Evolutionary conservation across 2,329 filamentous ascomycete genomes (phyloP).

Genomic region (Cadophora sp.): DNA sequence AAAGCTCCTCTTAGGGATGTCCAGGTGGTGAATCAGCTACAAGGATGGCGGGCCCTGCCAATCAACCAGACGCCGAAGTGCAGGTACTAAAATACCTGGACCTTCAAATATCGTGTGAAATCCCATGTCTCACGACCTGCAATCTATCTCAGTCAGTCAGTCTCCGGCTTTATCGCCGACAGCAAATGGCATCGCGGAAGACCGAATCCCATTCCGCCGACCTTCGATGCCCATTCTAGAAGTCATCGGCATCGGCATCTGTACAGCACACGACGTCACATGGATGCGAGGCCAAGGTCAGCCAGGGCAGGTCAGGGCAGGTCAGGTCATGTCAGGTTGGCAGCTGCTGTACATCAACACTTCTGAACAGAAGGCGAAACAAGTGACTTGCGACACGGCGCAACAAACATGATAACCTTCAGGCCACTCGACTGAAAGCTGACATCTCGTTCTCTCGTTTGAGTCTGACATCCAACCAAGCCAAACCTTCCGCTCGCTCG

Average conservation of each 20-base stretch:
- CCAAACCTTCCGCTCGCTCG: not conserved
- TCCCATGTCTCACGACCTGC: not conserved
- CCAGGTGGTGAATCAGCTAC: no score
- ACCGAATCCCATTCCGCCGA: not conserved
- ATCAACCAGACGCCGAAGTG: conserved; percentile 4
- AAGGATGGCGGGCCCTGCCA: not conserved
- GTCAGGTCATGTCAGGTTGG: not conserved
- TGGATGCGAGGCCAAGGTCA: not conserved
- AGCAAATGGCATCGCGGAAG: conserved; percentile 5
- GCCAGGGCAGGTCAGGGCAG: not conserved
- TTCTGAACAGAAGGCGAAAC: not conserved
- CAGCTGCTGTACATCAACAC: conserved; percentile 7
- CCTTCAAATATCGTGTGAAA: not conserved
- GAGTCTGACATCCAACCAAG: conserved; percentile 4
- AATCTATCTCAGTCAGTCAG: not conserved
- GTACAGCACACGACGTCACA: conserved; percentile 11
- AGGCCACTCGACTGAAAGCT: not conserved
- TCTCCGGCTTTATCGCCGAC: not conserved
- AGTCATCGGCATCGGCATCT: not conserved
- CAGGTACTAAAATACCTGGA: not conserved
- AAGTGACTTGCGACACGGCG: not conserved
- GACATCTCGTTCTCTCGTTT: not conserved
- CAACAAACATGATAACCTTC: conserved; percentile 2
- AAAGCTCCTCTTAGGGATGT: not conserved
- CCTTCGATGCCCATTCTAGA: conserved; percentile 4